phyloP scores from a whole-genome alignment of 441 rosid species.

The Capsella rubella region DNA sequence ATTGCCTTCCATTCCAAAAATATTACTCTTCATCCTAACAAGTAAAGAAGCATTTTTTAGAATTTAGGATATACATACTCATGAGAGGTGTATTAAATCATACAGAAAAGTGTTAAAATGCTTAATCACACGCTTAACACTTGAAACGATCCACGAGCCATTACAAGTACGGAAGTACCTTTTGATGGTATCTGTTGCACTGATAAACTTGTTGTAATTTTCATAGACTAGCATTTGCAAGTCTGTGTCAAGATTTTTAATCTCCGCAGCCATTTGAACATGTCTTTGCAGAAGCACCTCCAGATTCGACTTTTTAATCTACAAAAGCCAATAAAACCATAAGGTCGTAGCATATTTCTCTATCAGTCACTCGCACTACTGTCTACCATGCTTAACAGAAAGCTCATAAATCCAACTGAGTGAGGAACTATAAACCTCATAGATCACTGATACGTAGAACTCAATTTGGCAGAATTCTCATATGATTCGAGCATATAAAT shows the following conservation, averaged over 20 bases:
- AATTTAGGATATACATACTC: conserved; percentile 18
- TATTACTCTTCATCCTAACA: conserved; percentile 95
- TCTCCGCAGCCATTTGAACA: conserved; percentile 99
- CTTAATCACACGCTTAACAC: conserved; percentile 23
- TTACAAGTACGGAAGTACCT: conserved; percentile 65
- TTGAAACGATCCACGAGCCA: conserved; percentile 15
- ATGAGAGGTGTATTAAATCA: conserved; percentile 11
- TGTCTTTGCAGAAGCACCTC: conserved; percentile 90
- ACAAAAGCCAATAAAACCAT: conserved; percentile 38
- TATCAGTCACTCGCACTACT: conserved; percentile 14
- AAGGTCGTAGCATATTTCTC: conserved; percentile 22
- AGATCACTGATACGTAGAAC: conserved; percentile 7
- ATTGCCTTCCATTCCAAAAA: conserved; percentile 95
- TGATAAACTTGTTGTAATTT: conserved; percentile 92
- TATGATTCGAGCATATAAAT: not conserved
- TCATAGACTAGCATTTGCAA: conserved; percentile 97
- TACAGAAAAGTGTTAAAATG: not conserved
- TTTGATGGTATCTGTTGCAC: conserved; percentile 97
- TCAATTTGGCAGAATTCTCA: conserved; percentile 7
- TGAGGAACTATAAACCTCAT: conserved; percentile 25
- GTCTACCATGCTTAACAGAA: conserved; percentile 7
- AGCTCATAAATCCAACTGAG: conserved; percentile 21
- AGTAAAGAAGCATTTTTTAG: conserved; percentile 30
- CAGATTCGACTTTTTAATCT: conserved; percentile 85
- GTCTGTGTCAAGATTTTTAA: conserved; percentile 97